Base-by-base conservation (phyloP, 2,329 filamentous ascomycete species). In the Colletotrichum costaricense region DNA sequence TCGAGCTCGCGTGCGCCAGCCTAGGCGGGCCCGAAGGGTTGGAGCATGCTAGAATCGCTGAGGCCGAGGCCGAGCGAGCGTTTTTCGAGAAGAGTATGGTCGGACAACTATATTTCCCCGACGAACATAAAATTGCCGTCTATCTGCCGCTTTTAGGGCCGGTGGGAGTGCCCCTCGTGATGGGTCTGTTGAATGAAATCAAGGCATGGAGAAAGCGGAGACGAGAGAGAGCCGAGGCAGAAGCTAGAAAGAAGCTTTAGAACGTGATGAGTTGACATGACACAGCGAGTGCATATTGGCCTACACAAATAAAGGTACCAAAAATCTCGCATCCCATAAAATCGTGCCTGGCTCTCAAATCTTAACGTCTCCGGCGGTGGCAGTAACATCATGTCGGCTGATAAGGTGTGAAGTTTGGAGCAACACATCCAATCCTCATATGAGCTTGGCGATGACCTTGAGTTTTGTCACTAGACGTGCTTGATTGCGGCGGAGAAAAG, bases 31-130 rank as follows among this genome's bases (percentile, higher is more conserved):
- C 85, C 0, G 88, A 92, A 33, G 95, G 95, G 0, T 85, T 99
- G 52, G 89, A 92, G 75, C 92, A 96, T 80, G 96, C 96, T 0
- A 90, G 94, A 11, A 91, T 95, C 59, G 97, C 97, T 6, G 95
- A 98, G 82, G 89, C 91, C 3, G 95, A 97, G 80, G 96, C 95
- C 0, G 97, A 99, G 81, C 92, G 93, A 74, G 96, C 96, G 0
- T 99, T 99, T 83, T 99, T 99, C 77, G 97, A 99, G 83, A 97
- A 97, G 84, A 97, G 94, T 79, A 99, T 99, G 97, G 97, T 99
- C 14, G 97, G 95, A 0, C 97, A 98, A 84, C 92, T 98, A 2
- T 99, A 98, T 82, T 99, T 99, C 82, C 97, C 97, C 0, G 97
- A 99, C 79, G 97, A 99, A 84, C 97, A 99, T 82, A 99, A 98